Evolutionary conservation across 139 green algal genomes (phyloP).

Genomic region (Haematococcus sp.): DNA sequence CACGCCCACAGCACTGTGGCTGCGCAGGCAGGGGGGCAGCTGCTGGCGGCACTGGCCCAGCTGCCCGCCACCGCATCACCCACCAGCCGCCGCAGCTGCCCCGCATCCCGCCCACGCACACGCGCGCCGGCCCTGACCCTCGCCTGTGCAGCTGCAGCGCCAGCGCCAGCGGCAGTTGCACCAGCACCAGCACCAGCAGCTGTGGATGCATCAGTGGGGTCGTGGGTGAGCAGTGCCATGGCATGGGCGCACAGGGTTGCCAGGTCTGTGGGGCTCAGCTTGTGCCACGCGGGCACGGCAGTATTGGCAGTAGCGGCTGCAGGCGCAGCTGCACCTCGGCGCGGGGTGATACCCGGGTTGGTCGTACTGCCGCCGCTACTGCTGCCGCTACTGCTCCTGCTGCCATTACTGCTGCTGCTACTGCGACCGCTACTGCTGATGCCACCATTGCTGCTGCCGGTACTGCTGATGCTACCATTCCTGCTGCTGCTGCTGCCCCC

Average conservation of each 20-base stretch:
- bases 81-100: too few relatives aligned
- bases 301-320: background rate
- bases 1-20: too few relatives aligned
- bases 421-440: constrained; percentile 8
- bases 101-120: too few relatives aligned
- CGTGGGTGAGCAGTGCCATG: background rate
- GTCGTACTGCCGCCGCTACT: background rate
- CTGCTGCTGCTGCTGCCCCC: background rate
- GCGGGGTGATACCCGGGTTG: background rate
- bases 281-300: background rate
- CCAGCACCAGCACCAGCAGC: background rate
- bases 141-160: too few relatives aligned
- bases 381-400: background rate
- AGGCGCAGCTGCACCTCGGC: background rate
- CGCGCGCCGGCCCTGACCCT: too few relatives aligned
- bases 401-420: background rate
- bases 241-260: background rate
- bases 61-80: too few relatives aligned
- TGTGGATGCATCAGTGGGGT: background rate
- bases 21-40: too few relatives aligned
- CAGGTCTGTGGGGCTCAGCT: background rate
- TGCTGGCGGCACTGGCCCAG: too few relatives aligned
- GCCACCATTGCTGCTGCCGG: background rate
- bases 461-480: background rate
- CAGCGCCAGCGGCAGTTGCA: too few relatives aligned